Evolutionary conservation across 2,329 filamentous ascomycete genomes (phyloP).

Genomic region (Chaetothyriales sp.): DNA sequence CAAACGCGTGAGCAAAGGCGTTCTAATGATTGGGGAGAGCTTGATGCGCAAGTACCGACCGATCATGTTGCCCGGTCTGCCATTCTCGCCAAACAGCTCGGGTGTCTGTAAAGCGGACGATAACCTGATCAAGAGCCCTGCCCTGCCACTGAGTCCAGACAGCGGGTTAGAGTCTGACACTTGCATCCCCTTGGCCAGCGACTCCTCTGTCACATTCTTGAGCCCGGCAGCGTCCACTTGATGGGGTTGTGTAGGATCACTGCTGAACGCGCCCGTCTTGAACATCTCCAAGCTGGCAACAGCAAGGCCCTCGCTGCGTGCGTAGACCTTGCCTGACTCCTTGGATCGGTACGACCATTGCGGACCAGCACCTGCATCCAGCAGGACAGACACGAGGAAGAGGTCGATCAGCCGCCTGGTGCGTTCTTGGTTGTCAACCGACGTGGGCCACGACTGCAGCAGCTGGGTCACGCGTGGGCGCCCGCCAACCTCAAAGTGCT

Average conservation of each 20-base stretch:
- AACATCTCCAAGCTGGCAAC: constrained; percentile 77
- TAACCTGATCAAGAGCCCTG: constrained; percentile 61
- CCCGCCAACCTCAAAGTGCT: constrained; percentile 46
- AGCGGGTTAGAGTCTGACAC: constrained; percentile 67
- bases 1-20: constrained; percentile 1
- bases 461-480: constrained; percentile 35
- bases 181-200: constrained; percentile 69
- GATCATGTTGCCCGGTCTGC: constrained; percentile 83
- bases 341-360: constrained; percentile 86
- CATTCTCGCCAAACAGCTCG: constrained; percentile 70
- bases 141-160: constrained; percentile 70
- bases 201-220: constrained; percentile 55
- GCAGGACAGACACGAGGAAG: constrained; percentile 45
- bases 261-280: constrained; percentile 59
- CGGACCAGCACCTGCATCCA: constrained; percentile 67
- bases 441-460: constrained; percentile 32
- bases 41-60: constrained; percentile 40
- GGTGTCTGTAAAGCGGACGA: constrained; percentile 55
- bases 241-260: constrained; percentile 62
- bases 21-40: constrained; percentile 1
- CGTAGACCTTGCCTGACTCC: constrained; percentile 69
- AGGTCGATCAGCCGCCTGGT: constrained; percentile 44
- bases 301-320: constrained; percentile 75
- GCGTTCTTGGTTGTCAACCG: constrained; percentile 49
- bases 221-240: constrained; percentile 81